A percentile compares a stretch with the other conserved stretches of the same genome.
These are phyloP conservation scores for Sanguinoderma infundibulare DNA, from an alignment of 1,284 basidiomycete species.

Conservation along the genomic window DNA sequence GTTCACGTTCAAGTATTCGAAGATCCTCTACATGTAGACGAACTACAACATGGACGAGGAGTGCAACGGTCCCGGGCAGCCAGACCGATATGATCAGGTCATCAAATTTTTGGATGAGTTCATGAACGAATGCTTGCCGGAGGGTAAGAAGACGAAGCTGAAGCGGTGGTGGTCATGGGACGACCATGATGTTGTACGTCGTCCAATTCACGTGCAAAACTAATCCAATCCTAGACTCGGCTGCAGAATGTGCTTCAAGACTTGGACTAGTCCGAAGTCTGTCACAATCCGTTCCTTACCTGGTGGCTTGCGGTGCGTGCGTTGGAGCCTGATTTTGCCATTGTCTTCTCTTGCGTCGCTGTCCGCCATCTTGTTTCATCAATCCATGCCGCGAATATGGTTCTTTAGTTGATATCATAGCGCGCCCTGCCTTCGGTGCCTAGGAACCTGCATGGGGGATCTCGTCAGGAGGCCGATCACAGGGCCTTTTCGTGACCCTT, in stretches of 20 bases:
- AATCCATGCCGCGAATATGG: no score
- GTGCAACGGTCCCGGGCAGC: background rate
- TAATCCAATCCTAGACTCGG: background rate
- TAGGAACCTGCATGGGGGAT: no score
- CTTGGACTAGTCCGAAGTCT: background rate
- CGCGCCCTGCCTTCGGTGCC: no score
- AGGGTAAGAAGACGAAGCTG: constrained; percentile 1
- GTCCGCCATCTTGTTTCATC: no score
- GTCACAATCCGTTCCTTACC: no score
- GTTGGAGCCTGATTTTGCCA: no score
- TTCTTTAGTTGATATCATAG: no score
- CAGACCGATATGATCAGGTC: background rate
- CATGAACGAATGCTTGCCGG: background rate
- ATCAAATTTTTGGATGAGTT: background rate
- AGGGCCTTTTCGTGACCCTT: no score
- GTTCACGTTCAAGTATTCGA: constrained; percentile 2
- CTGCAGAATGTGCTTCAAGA: background rate
- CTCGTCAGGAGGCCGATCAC: no score
- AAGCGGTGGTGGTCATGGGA: constrained; percentile 6
- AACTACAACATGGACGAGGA: constrained; percentile 2
- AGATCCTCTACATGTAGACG: constrained; percentile 2
- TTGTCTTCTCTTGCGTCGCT: no score
- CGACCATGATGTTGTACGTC: background rate
- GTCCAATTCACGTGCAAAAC: background rate
- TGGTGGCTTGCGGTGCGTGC: no score